Conservation (phyloP, 2,329 filamentous ascomycete genomes). For the Penicillium sp. region DNA sequence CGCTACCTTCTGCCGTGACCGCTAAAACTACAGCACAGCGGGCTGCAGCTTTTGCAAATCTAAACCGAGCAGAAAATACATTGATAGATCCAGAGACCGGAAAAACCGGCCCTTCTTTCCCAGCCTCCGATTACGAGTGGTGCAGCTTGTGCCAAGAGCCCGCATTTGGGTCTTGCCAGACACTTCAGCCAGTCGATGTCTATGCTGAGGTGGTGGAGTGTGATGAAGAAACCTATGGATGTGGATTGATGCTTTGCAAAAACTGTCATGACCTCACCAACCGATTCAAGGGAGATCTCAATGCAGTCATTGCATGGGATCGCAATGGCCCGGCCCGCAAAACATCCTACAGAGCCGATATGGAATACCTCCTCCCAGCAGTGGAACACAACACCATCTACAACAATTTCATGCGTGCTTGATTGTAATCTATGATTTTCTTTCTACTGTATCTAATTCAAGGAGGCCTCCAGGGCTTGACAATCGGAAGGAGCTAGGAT, state of each 20-base stretch:
- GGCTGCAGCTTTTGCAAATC: constrained; percentile 26
- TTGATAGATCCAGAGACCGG: background rate
- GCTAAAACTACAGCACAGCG: constrained; percentile 22
- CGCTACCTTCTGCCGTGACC: constrained; percentile 20
- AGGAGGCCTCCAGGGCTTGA: background rate
- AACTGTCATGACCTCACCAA: constrained; percentile 20
- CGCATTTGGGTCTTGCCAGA: constrained; percentile 38
- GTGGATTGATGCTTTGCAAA: constrained; percentile 34
- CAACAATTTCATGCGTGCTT: background rate
- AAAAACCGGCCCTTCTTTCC: background rate
- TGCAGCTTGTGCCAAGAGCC: constrained; percentile 45
- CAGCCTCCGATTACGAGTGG: constrained; percentile 28
- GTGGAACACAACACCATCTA: background rate
- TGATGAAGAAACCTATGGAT: constrained; percentile 17
- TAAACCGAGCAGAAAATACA: constrained; percentile 5
- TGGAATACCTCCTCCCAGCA: constrained; percentile 11
- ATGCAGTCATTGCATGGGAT: background rate
- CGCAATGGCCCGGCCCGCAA: background rate
- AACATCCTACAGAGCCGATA: constrained; percentile 2
- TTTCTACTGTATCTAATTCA: background rate
- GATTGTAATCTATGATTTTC: background rate
- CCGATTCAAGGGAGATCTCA: constrained; percentile 20
- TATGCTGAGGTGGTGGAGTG: background rate
- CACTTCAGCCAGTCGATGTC: constrained; percentile 7
- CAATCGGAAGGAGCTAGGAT: background rate